phyloP scores from a whole-genome alignment of 495 filamentous ascomycete genomes.

The Penicillium maclennaniae region DNA sequence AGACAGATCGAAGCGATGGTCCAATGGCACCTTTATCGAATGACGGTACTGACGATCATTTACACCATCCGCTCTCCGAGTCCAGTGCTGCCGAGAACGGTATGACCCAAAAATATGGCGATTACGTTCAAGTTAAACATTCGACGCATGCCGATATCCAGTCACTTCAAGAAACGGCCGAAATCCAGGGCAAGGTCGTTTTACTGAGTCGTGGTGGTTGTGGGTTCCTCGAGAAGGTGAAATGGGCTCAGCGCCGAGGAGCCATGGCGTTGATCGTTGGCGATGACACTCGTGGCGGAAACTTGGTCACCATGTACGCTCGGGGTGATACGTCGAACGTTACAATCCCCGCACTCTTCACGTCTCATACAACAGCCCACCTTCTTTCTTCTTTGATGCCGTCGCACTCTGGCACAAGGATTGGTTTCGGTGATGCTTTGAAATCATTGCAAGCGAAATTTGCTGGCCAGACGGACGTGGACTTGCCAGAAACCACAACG shows the following conservation, averaged over 20 bases:
- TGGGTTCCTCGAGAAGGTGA: constrained; percentile 94
- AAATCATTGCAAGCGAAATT: constrained; percentile 21
- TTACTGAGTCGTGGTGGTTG: constrained; percentile 89
- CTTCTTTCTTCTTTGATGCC: constrained; percentile 87
- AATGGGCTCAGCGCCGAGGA: constrained; percentile 90
- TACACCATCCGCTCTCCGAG: constrained; percentile 63
- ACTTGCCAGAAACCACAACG: constrained; percentile 19
- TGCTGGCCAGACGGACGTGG: constrained; percentile 17
- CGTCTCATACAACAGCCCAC: constrained; percentile 90
- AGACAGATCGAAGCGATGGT: constrained; percentile 18
- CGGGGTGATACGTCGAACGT: constrained; percentile 91
- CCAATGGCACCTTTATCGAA: constrained; percentile 38
- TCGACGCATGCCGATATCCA: constrained; percentile 85
- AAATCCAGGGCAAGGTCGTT: constrained; percentile 90
- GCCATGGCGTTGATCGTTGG: constrained; percentile 89
- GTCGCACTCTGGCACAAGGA: constrained; percentile 56
- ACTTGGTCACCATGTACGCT: constrained; percentile 94
- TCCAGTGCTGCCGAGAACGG: constrained; percentile 34
- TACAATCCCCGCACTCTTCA: constrained; percentile 90
- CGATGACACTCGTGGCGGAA: constrained; percentile 81
- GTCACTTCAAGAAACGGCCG: constrained; percentile 87
- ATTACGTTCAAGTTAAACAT: constrained; percentile 42
- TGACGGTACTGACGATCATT: constrained; percentile 90
- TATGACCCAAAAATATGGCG: constrained; percentile 35
- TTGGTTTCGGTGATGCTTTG: constrained; percentile 46